Evolutionary conservation across 169 alveolate genomes (phyloP).

Genomic region (Eimeria tenella): DNA sequence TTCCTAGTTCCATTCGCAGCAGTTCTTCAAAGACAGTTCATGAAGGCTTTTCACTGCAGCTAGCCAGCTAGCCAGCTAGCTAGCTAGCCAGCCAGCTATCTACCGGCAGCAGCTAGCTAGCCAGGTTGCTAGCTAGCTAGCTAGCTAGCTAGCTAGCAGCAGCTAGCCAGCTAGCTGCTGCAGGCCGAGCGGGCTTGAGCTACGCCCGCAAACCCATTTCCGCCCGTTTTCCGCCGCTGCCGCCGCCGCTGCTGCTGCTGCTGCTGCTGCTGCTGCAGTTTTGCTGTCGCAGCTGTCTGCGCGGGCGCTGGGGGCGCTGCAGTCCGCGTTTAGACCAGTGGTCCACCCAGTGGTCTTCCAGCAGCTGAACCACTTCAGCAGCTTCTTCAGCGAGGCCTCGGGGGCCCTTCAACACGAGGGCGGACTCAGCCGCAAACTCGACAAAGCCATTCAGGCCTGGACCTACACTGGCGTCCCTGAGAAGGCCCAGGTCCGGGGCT

Average conservation of each 20-base stretch:
- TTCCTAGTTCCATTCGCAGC: too few species aligned
- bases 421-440: not conserved
- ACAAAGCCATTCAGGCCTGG: not conserved
- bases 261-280: not conserved
- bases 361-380: not conserved
- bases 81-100: too few species aligned
- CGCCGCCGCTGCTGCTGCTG: too few species aligned
- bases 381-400: not conserved
- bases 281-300: conserved; percentile 25
- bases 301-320: conserved; percentile 26
- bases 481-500: not conserved
- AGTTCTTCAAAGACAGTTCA: too few species aligned
- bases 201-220: not conserved
- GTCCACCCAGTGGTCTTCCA: conserved; percentile 2
- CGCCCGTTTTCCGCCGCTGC: not conserved
- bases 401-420: not conserved
- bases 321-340: not conserved
- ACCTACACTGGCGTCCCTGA: conserved; percentile 26
- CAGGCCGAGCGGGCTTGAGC: not conserved
- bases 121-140: too few species aligned
- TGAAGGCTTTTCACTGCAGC: too few species aligned
- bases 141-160: too few species aligned
- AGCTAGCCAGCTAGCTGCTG: too few species aligned
- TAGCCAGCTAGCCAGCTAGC: too few species aligned
- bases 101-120: too few species aligned